Evolutionary conservation across 2,329 filamentous ascomycete genomes (phyloP), one percentile per base, ranked within the genome.

Genomic region (Alternaria sp.): DNA sequence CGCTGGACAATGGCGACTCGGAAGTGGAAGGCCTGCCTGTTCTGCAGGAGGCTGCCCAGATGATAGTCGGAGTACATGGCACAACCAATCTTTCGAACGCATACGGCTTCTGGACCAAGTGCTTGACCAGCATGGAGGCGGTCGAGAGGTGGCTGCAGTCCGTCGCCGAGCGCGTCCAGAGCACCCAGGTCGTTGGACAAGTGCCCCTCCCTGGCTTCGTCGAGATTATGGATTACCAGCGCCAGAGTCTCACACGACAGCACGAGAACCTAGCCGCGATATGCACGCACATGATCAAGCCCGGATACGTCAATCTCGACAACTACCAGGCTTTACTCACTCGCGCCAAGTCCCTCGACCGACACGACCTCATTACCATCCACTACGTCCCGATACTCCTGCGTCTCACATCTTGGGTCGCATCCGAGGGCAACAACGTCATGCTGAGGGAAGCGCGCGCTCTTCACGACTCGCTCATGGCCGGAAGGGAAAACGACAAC

Each of bases 221-320:
- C 69, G 92, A 97, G 75, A 91, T 90, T 4, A 87, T 97, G 65
- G 90, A 94, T 71, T 92, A 92, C 73, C 92, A 97, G 72, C 89
- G 91, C 47, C 84, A 88, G 69, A 96, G 93, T 74, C 85, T 99
- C 55, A 88, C 91, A 21, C 90, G 93, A 74, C 95, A 99, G 79
- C 96, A 99, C 76, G 95, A 99, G 77, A 88, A 92, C 15, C 84
- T 99, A 15, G 90, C 91, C 12, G 87, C 93, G n/a, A 91, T 97
- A 57, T 82, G 96, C 55, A 90, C 89, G 65, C 89, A 92, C 64
- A 87, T 96, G 58, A 87, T 97, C 65, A 93, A 94, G 72, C 90
- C 89, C 68, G 88, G 89, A 58, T 90, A 92, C 71, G 90, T 90
- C 3, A 87, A 87, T 47, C 82, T 88, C 6, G 84, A 89, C 37